A percentile compares a stretch with the other conserved stretches of the same genome.
phyloP scores from a whole-genome alignment of 2,329 filamentous ascomycete genomes.

The Scedosporium aurantiacum region DNA sequence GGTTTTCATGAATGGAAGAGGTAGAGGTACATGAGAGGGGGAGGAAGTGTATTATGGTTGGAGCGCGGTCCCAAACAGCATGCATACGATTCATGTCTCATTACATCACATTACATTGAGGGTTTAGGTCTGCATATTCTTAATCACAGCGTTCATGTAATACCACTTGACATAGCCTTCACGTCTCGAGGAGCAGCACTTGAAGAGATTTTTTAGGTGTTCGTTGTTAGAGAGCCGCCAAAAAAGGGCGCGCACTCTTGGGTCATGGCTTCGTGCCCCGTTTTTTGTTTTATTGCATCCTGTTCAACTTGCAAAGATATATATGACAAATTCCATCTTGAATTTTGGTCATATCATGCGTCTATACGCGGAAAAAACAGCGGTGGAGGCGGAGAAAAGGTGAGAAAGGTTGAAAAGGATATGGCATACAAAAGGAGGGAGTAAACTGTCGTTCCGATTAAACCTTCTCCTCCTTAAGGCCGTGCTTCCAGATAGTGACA shows the following conservation, averaged over 20 bases:
- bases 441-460: conserved; percentile 34
- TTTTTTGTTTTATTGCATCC: not conserved
- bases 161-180: no score
- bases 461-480: conserved; percentile 80
- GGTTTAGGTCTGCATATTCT: no score
- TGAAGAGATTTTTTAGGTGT: not conserved
- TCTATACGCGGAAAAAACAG: conserved; percentile 1
- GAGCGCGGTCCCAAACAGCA: no score
- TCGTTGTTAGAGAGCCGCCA: not conserved
- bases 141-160: no score
- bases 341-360: conserved; percentile 3
- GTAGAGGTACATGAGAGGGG: not conserved
- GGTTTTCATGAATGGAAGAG: conserved; percentile 15
- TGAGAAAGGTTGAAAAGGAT: not conserved
- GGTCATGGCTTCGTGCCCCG: not conserved
- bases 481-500: conserved; percentile 91
- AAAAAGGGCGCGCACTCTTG: not conserved
- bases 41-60: no score
- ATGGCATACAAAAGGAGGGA: not conserved
- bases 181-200: no score
- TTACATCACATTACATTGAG: no score
- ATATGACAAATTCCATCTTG: not conserved
- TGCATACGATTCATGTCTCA: no score
- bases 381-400: not conserved
- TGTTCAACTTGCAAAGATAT: not conserved